These are phyloP conservation scores for Xerocomellus chrysenteron DNA, from an alignment of 768 basidiomycete species.

Conservation along the genomic window DNA sequence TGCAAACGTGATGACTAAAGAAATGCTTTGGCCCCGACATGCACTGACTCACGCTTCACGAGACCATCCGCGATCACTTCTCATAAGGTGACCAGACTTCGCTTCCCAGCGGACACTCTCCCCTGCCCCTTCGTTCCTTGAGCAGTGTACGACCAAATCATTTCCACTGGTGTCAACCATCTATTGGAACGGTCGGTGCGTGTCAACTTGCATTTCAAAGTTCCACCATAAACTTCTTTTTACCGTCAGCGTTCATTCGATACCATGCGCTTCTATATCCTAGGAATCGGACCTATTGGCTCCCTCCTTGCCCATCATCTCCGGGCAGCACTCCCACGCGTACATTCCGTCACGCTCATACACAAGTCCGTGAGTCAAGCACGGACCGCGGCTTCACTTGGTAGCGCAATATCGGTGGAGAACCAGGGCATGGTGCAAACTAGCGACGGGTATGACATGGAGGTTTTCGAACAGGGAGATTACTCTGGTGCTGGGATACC, in stretches of 20 bases:
- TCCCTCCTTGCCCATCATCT: conserved; percentile 80
- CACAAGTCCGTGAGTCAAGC: conserved; percentile 50
- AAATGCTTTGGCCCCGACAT: too few species aligned
- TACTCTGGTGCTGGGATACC: conserved; percentile 21
- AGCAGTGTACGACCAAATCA: too few species aligned
- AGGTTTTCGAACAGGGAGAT: conserved; percentile 42
- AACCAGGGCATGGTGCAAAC: conserved; percentile 43
- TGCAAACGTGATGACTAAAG: too few species aligned
- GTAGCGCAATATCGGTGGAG: conserved; percentile 48
- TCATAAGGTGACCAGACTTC: too few species aligned
- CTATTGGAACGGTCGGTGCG: neutral
- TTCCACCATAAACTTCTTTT: neutral
- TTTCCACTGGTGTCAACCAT: too few species aligned
- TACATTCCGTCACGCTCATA: conserved; percentile 66
- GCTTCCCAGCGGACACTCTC: too few species aligned
- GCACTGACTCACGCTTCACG: too few species aligned
- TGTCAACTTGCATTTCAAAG: neutral
- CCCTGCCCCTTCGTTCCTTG: too few species aligned
- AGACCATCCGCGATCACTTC: too few species aligned
- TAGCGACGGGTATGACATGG: conserved; percentile 48
- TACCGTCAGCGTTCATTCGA: neutral
- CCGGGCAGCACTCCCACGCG: conserved; percentile 53
- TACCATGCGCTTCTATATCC: conserved; percentile 64
- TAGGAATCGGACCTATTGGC: conserved; percentile 84
- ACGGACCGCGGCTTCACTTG: conserved; percentile 30